phyloP scores from a whole-genome alignment of 108 stramenopile genomes.

The Cyclotella choctawhatcheeana region DNA sequence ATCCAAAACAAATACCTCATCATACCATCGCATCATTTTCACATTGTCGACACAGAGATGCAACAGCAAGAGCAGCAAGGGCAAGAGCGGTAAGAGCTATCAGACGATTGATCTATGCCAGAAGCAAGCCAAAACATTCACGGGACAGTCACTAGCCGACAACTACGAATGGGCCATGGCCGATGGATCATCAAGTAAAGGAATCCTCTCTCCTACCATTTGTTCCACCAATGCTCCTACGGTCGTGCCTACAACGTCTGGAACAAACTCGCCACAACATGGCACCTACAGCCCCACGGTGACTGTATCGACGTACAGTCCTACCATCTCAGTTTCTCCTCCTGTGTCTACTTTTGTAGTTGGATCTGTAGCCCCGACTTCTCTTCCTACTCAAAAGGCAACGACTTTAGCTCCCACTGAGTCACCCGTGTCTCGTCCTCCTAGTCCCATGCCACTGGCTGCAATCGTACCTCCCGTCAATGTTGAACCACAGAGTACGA shows the following conservation, averaged over 20 bases:
- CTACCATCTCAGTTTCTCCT: background rate
- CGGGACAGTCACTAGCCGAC: background rate
- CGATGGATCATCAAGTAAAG: background rate
- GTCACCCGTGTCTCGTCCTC: background rate
- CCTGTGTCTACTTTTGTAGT: background rate
- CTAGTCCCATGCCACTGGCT: background rate
- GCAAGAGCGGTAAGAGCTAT: slow-evolving; percentile 18
- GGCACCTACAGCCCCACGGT: background rate
- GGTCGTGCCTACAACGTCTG: background rate
- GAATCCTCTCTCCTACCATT: background rate
- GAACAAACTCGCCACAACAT: background rate
- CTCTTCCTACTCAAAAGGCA: background rate
- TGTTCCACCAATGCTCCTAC: background rate
- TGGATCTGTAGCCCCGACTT: background rate
- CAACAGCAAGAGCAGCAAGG: slow-evolving; percentile 9
- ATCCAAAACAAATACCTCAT: too few relatives aligned
- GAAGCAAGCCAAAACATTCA: slow-evolving; percentile 1
- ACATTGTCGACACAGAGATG: background rate
- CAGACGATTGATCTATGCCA: slow-evolving; percentile 14
- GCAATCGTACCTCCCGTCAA: background rate
- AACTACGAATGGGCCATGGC: slow-evolving; percentile 14
- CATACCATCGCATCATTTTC: background rate
- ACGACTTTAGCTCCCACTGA: background rate
- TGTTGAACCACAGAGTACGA: background rate
- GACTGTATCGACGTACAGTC: background rate